Conservation (phyloP, 2,329 filamentous ascomycete genomes). For the Fusarium camptoceras region DNA sequence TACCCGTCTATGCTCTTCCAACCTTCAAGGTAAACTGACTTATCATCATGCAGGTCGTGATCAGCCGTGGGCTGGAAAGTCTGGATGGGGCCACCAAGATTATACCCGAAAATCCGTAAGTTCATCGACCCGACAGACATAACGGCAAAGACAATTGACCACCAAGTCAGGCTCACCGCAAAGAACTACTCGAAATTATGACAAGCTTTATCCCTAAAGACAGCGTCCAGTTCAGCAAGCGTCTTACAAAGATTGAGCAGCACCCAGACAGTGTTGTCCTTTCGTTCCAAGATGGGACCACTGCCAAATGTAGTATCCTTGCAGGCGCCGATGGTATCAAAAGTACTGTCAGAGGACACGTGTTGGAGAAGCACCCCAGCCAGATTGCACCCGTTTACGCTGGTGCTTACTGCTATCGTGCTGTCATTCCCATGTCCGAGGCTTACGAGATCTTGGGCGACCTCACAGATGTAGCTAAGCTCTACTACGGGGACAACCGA, state of each 20-base stretch:
- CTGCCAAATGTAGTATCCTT: background rate
- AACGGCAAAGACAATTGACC: too few species aligned
- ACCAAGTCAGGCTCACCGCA: background rate
- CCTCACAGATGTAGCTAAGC: background rate
- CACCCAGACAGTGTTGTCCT: background rate
- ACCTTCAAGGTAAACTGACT: background rate
- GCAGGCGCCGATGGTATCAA: background rate
- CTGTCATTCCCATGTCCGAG: background rate
- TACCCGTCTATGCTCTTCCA: accelerated
- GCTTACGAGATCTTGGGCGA: background rate
- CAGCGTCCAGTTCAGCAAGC: background rate
- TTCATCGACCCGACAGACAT: background rate
- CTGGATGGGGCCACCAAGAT: background rate
- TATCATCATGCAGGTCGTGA: background rate
- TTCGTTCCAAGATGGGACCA: background rate
- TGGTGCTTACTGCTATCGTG: background rate
- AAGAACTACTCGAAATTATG: background rate
- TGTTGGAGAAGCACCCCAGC: background rate
- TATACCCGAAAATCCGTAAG: background rate
- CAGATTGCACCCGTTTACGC: background rate
- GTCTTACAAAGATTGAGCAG: background rate
- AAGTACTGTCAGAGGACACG: background rate
- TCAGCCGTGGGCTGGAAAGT: background rate
- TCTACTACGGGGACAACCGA: background rate
- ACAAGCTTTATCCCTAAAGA: background rate